Base-by-base conservation (phyloP, 169 alveolate species). In the Cyclospora cayetanensis region DNA sequence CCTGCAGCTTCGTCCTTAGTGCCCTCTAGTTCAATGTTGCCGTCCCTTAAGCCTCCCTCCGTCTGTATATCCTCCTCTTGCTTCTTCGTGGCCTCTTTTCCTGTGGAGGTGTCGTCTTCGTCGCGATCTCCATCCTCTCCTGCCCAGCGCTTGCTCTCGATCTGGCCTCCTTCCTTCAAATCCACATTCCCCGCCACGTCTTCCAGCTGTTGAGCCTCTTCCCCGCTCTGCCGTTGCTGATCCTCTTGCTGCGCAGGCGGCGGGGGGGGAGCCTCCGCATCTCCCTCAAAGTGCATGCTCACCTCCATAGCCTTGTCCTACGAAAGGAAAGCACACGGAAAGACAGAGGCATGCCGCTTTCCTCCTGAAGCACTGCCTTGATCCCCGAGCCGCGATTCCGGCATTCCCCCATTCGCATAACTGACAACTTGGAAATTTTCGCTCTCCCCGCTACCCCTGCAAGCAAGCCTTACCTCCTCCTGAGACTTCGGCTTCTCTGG, bases 261-360 rank as follows among this genome's bases (percentile, higher is more conserved):
- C 25, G 37, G 88, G 2, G 86, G 89, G 22, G 52, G 84, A 22
- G 39, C 42, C 80, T 87, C 86, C 15, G 53, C 65, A 52, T 66
- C 88, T 22, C 72, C 93, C 0, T 90, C 93, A 43, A 90, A 90
- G 66, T 90, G 91, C 68, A 90, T 65, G 7, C 87, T 65, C 63
- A 90, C 93, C 66, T 90, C 93, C 65, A 79, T 39, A 66, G 91
- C 93, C 76, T 60, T 65, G 39, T 90, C 93, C 93, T 90, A 80
- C 42, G 20, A 9, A 42, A 7, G 34, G 12, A 31, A n/a, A 60
- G 74, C 60, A 46, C 25, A 0, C 11, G 60, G 20, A 15, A 22
- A 46, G 60, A 46, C 60, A 46, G 20, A 46, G 25, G n/a, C n/a
- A n/a, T n/a, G n/a, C n/a, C n/a, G n/a, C n/a, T n/a, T n/a, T n/a